Conservation (phyloP, 371 early-diverging fungal genomes). For the Rhizomucor pusillus region DNA sequence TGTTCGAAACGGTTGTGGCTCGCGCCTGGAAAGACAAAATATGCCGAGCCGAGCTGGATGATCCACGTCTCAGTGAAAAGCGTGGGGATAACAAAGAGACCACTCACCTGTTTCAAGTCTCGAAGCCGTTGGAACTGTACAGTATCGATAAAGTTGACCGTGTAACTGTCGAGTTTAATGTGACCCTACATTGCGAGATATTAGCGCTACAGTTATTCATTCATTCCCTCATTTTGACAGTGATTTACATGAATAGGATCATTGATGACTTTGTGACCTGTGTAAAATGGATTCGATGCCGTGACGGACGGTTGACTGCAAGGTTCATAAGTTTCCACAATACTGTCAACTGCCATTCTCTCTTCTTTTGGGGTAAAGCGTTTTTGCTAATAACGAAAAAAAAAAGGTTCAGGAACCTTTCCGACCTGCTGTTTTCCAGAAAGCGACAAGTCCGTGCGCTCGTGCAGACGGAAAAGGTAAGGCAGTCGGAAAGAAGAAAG, state of each 20-base stretch:
- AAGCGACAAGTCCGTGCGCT: too few species aligned
- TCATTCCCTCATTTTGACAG: not conserved
- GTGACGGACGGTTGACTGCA: too few species aligned
- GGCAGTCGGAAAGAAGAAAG: too few species aligned
- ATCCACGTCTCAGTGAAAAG: too few species aligned
- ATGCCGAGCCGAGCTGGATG: constrained; percentile 51
- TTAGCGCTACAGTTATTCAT: not conserved
- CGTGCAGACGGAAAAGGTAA: too few species aligned
- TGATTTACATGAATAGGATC: constrained; percentile 64
- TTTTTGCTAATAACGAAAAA: too few species aligned
- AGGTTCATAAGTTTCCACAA: too few species aligned
- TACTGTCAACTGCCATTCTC: too few species aligned
- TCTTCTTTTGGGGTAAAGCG: too few species aligned
- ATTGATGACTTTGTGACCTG: constrained; percentile 49
- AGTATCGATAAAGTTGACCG: constrained; percentile 85
- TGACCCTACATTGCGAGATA: constrained; percentile 59
- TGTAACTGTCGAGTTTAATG: constrained; percentile 67
- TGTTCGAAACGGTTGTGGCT: constrained; percentile 91
- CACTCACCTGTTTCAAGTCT: constrained; percentile 81
- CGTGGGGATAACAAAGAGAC: not conserved
- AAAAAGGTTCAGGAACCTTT: too few species aligned
- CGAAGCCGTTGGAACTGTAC: constrained; percentile 90
- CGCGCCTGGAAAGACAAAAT: constrained; percentile 93
- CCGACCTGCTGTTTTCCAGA: too few species aligned
- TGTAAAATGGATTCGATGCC: not conserved